Evolutionary conservation across 1,284 basidiomycete genomes (phyloP).

Genomic region (Golubevia sp.): DNA sequence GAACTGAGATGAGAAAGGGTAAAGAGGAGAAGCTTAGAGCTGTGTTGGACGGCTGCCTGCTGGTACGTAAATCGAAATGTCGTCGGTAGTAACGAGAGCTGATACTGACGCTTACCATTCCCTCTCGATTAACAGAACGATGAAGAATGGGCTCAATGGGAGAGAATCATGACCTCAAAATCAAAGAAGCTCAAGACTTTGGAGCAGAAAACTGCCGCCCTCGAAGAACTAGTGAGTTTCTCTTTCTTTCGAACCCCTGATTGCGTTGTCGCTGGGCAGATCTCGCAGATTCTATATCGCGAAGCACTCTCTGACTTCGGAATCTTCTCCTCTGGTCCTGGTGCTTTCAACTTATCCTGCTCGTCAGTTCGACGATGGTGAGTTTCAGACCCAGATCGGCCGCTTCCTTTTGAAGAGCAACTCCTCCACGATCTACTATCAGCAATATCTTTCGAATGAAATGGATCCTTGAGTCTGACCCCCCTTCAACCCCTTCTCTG

Average conservation of each 20-base stretch:
- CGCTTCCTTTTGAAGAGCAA: conserved; percentile 21
- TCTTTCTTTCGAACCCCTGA: no score
- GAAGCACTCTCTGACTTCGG: no score
- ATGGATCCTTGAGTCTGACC: background rate
- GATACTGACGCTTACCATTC: no score
- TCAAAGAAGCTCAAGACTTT: conserved; percentile 2
- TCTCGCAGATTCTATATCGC: no score
- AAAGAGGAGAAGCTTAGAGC: conserved; percentile 18
- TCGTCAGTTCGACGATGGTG: no score
- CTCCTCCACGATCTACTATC: background rate
- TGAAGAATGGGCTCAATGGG: conserved; percentile 35
- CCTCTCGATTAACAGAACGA: conserved; percentile 7
- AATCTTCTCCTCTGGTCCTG: no score
- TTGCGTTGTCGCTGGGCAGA: no score
- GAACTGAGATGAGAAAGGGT: conserved; percentile 27
- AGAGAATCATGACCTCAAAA: conserved; percentile 24
- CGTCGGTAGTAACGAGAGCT: no score
- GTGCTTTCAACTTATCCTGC: no score
- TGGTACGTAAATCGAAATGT: conserved; percentile 1
- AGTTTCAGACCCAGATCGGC: no score
- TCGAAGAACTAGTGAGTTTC: conserved; percentile 17
- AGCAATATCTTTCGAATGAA: background rate
- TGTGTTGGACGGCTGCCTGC: conserved; percentile 38
- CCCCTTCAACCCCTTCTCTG: background rate
- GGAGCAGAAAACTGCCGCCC: conserved; percentile 18